Conservation (phyloP, 805 yeast species). For the Starmerella apis region DNA sequence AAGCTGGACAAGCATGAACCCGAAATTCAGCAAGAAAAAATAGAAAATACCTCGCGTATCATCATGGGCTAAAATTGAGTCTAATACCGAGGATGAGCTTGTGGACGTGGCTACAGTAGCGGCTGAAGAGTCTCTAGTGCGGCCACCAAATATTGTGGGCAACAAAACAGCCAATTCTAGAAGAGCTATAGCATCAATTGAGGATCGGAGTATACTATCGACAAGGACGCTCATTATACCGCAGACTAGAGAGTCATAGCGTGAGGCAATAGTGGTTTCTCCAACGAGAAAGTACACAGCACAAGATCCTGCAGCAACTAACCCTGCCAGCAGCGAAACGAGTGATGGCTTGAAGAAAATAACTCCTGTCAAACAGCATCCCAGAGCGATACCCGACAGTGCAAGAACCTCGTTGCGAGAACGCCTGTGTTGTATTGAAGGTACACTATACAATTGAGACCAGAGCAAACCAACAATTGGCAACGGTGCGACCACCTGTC, state of each 20-base stretch:
- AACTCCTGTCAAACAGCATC: background rate
- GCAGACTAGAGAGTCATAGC: slow-evolving; percentile 8
- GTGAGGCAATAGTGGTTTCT: slow-evolving; percentile 9
- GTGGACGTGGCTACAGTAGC: slow-evolving; percentile 1
- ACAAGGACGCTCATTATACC: slow-evolving; percentile 10
- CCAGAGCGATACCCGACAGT: background rate
- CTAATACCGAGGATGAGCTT: slow-evolving; percentile 27
- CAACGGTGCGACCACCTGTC: background rate
- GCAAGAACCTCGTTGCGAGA: background rate
- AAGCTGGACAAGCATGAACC: slow-evolving; percentile 90
- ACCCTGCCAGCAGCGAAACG: background rate
- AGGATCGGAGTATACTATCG: slow-evolving; percentile 10
- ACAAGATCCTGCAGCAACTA: slow-evolving; percentile 11
- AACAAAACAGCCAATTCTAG: slow-evolving; percentile 4
- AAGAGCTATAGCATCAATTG: background rate
- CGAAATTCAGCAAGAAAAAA: slow-evolving; percentile 70
- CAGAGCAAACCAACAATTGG: slow-evolving; percentile 5
- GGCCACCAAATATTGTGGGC: slow-evolving; percentile 10
- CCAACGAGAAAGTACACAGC: slow-evolving; percentile 14
- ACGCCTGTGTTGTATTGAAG: background rate
- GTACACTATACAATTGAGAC: slow-evolving; percentile 7
- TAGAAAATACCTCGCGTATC: slow-evolving; percentile 86
- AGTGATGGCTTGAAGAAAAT: background rate
- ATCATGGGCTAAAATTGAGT: slow-evolving; percentile 38
- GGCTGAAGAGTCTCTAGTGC: background rate